Percentiles rank a stretch among this genome's conserved stretches.
Evolutionary conservation across 345 rosid species (phyloP).

Genomic region (Rhizophora mangle): DNA sequence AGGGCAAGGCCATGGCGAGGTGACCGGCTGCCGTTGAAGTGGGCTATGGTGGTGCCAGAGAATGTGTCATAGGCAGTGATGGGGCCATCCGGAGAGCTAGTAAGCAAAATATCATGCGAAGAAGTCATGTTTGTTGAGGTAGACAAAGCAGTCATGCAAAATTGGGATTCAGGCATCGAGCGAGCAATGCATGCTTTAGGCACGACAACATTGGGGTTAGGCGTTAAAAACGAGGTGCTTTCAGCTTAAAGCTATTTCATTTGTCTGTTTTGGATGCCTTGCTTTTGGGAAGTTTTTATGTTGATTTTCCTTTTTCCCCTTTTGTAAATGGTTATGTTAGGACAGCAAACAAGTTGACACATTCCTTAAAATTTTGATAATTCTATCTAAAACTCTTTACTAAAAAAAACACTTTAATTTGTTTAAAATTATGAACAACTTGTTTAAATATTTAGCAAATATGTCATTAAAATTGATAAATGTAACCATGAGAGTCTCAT

Average conservation of each 20-base stretch:
- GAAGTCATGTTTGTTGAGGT: conserved; percentile 22
- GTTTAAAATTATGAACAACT: no score
- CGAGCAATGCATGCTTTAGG: background rate
- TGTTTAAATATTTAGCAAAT: no score
- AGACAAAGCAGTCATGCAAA: background rate
- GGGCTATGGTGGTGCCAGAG: conserved; percentile 30
- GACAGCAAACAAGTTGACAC: no score
- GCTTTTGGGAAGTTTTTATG: no score
- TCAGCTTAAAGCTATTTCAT: background rate
- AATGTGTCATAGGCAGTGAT: conserved; percentile 35
- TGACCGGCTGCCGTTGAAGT: conserved; percentile 40
- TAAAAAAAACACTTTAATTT: no score
- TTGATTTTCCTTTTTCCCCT: no score
- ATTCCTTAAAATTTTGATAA: no score
- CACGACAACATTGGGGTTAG: background rate
- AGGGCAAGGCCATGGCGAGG: conserved; percentile 45
- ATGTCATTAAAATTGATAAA: no score
- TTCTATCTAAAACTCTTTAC: no score
- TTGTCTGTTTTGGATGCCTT: background rate
- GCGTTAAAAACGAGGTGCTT: conserved; percentile 3
- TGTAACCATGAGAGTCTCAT: no score
- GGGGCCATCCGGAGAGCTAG: conserved; percentile 44
- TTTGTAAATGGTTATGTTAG: no score
- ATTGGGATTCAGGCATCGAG: background rate
- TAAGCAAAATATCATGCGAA: conserved; percentile 33